Evolutionary conservation across 2,329 filamentous ascomycete species (phyloP).

Genomic region (Fusarium sulawesiense): DNA sequence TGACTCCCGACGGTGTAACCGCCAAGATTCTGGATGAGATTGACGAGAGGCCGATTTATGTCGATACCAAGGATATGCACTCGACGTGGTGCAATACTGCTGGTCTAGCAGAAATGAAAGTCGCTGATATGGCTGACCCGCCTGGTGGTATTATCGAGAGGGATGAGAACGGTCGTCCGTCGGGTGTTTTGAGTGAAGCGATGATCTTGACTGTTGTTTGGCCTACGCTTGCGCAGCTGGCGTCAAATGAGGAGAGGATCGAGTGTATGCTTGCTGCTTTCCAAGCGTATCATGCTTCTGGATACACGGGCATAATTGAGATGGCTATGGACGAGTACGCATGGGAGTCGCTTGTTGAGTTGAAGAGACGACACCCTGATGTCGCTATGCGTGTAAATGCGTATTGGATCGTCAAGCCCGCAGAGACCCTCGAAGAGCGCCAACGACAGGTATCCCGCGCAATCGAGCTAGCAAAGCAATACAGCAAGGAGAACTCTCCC

Average conservation of each 20-base stretch:
- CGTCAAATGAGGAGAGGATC: conserved; percentile 61
- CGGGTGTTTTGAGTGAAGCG: conserved; percentile 64
- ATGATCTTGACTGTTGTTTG: conserved; percentile 65
- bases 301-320: conserved; percentile 67
- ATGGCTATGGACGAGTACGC: conserved; percentile 71
- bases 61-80: conserved; percentile 68
- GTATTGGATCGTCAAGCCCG: conserved; percentile 68
- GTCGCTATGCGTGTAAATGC: conserved; percentile 61
- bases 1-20: conserved; percentile 59
- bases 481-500: conserved; percentile 51
- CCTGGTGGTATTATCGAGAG: conserved; percentile 65
- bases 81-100: conserved; percentile 67
- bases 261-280: conserved; percentile 62
- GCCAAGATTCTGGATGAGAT: conserved; percentile 61
- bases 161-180: conserved; percentile 59
- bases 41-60: conserved; percentile 65
- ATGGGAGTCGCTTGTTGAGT: conserved; percentile 63
- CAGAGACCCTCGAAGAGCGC: conserved; percentile 53
- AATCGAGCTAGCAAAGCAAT: conserved; percentile 55
- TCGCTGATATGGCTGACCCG: conserved; percentile 59
- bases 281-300: conserved; percentile 61
- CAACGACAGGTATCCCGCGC: conserved; percentile 62
- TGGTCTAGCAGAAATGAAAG: conserved; percentile 61
- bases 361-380: conserved; percentile 51
- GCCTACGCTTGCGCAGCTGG: conserved; percentile 63